Evolutionary conservation across 768 basidiomycete species (phyloP).

Genomic region (Naematelia encephala): DNA sequence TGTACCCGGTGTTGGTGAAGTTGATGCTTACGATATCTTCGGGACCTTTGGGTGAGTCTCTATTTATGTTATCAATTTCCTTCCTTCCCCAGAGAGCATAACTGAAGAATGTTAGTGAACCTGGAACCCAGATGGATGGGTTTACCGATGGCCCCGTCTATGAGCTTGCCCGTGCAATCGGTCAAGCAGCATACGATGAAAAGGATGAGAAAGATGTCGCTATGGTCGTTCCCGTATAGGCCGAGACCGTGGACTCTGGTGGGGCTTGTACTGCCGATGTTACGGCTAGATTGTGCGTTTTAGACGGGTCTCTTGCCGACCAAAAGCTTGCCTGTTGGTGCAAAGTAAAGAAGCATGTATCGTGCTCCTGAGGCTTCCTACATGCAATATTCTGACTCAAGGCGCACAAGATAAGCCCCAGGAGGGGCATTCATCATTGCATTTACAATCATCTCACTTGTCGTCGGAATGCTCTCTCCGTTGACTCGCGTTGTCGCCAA

Average conservation of each 20-base stretch:
- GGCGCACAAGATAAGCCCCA: too few species aligned
- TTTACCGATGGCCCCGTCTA: neutral
- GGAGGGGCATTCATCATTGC: too few species aligned
- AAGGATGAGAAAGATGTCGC: neutral
- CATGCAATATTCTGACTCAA: too few species aligned
- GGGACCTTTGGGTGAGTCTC: slow-evolving; percentile 37
- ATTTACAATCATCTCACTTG: too few species aligned
- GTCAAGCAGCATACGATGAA: neutral
- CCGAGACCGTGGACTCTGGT: too few species aligned
- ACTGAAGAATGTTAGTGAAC: neutral
- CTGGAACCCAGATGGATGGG: neutral
- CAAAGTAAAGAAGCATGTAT: too few species aligned
- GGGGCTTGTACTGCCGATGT: neutral
- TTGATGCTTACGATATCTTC: slow-evolving; percentile 35
- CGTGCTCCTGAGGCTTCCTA: too few species aligned
- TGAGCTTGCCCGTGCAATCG: neutral
- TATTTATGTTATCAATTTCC: neutral
- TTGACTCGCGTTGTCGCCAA: too few species aligned
- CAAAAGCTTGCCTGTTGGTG: neutral
- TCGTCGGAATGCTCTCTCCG: too few species aligned
- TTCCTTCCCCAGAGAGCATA: neutral
- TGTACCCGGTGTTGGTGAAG: slow-evolving; percentile 17
- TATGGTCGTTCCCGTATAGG: neutral
- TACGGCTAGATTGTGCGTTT: neutral
- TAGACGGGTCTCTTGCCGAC: neutral